Evolutionary conservation across 768 basidiomycete genomes (phyloP), one percentile per base, ranked within the genome.

Genomic region (Sutorius australiensis): DNA sequence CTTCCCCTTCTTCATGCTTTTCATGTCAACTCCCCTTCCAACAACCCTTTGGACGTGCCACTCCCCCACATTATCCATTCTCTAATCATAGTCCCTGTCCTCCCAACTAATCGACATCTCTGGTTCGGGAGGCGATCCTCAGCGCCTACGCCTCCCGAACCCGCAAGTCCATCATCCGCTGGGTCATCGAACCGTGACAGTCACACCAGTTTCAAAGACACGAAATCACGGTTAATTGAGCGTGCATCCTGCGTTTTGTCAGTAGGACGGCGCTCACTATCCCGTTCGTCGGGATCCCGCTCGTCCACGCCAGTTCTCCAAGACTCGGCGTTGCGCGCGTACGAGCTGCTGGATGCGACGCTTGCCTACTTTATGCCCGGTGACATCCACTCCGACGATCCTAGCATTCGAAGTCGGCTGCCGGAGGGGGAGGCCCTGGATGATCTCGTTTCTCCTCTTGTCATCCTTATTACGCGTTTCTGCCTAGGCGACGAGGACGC

Each of bases 31-130:
- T 83, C 79, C 4, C 76, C 80, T 6, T 82, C 80, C 47, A 78
- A 79, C 10, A 75, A 74, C 3, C 92, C 91, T 2, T 73, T 95
- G 34, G 73, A 81, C 0, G 70, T 86, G 0, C 92, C 94, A 0
- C 70, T 97, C 32, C 84, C 89, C 1, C 88, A 95, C 55, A 77
- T 86, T 48, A 86, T 95, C 37, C 90, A 97, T 64, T 75, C 82
- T 10, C 78, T 97, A 41, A 89, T 95, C 54, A 81, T 78, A 32
- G 80, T 95, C 51, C 94, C 94, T 39, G 75, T 90, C 49, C 71
- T 75, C 33, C 68, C 83, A 12, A 67, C 77, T 43, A 75, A 86
- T 48, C 80, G 76, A 46, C 58, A 74, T 31, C 64, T 79, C 38
- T 92, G 91, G 90, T 81, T 90, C 54, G 81, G 76, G 41, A 63